These are phyloP conservation scores for Alisma plantagoaquatica DNA, from an alignment of 106 monocot genomes.

Conservation along the genomic window DNA sequence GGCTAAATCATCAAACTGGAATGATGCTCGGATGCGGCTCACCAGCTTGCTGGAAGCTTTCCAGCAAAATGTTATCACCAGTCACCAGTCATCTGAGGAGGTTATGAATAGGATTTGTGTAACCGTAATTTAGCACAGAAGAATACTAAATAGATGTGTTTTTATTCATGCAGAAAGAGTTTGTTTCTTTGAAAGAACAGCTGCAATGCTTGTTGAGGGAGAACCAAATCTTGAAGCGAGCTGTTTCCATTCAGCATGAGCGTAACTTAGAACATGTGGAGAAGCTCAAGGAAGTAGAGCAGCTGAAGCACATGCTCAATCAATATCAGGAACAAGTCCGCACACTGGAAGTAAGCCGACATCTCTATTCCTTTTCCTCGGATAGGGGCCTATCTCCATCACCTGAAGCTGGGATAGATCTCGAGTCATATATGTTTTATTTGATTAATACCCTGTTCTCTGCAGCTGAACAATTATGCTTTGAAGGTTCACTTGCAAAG, in stretches of 20 bases:
- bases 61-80: conserved; percentile 31
- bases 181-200: conserved; percentile 36
- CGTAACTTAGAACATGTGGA: conserved; percentile 35
- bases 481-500: conserved; percentile 34
- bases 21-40: conserved; percentile 48
- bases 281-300: conserved; percentile 47
- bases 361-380: background rate
- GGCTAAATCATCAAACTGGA: conserved; percentile 51
- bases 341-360: conserved; percentile 34
- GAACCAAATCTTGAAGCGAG: conserved; percentile 56
- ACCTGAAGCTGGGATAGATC: background rate
- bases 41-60: conserved; percentile 57
- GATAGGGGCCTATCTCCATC: too few species aligned
- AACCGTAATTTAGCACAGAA: background rate
- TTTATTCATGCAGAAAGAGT: conserved; percentile 19
- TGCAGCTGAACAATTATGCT: conserved; percentile 41
- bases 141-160: background rate
- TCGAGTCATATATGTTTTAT: background rate
- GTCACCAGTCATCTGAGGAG: conserved; percentile 31
- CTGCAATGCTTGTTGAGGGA: conserved; percentile 44
- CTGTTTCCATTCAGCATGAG: conserved; percentile 56
- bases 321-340: conserved; percentile 68
- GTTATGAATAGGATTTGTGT: conserved; percentile 10
- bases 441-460: background rate
- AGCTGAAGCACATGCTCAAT: conserved; percentile 39